Evolutionary conservation across 441 rosid species (phyloP).

Genomic region (Pelargonium citronellum): DNA sequence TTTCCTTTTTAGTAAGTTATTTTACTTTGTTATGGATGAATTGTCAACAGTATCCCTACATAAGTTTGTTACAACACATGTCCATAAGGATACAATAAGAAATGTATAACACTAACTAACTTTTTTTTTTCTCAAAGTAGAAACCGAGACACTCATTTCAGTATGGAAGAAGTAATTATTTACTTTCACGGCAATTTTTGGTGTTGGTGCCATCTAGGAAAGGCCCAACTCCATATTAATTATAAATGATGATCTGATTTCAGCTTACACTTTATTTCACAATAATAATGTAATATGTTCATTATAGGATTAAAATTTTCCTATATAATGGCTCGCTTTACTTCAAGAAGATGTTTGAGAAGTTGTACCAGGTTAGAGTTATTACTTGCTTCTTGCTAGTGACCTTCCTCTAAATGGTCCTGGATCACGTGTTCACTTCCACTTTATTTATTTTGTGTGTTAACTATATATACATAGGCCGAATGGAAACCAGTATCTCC

Average conservation of each 20-base stretch:
- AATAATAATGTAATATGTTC: constrained; percentile 3
- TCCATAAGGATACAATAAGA: too few species aligned
- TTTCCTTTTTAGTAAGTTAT: too few species aligned
- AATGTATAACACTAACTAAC: too few species aligned
- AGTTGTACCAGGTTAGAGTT: constrained; percentile 68
- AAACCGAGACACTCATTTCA: too few species aligned
- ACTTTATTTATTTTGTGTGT: constrained; percentile 8
- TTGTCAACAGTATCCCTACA: too few species aligned
- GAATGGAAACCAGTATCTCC: constrained; percentile 88
- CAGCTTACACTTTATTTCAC: neutral
- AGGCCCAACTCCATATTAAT: neutral
- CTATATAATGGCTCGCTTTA: constrained; percentile 64
- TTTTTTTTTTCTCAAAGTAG: too few species aligned
- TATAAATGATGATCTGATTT: neutral
- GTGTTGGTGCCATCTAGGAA: neutral
- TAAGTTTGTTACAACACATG: too few species aligned
- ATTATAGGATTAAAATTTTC: constrained; percentile 75
- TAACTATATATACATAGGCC: constrained; percentile 36
- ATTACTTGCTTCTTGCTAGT: constrained; percentile 6
- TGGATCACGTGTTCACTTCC: neutral
- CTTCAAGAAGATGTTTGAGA: constrained; percentile 76
- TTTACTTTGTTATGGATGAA: too few species aligned
- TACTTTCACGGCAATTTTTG: neutral
- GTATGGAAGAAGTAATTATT: too few species aligned
- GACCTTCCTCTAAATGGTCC: neutral